A percentile compares a stretch with the other conserved stretches of the same genome.
phyloP scores from a whole-genome alignment of 2,329 filamentous ascomycete species.

The Fusarium praegraminearum region DNA sequence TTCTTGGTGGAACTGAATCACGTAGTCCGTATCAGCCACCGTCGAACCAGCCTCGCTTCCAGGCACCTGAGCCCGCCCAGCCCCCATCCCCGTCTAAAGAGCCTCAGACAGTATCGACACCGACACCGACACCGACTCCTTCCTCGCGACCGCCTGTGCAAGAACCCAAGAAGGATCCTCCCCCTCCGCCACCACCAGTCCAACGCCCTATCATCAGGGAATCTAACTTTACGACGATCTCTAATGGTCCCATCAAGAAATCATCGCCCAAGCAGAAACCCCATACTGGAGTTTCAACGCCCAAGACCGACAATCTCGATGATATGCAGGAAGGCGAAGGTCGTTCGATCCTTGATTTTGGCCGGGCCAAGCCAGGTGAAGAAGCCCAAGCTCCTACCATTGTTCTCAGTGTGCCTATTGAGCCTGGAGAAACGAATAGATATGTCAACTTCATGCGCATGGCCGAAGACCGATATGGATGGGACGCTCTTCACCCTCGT shows the following conservation, averaged over 20 bases:
- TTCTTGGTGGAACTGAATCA: constrained; percentile 67
- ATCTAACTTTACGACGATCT: constrained; percentile 57
- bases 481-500: constrained; percentile 91
- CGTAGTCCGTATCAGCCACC: constrained; percentile 46
- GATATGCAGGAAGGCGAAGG: constrained; percentile 60
- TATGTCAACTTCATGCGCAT: constrained; percentile 96
- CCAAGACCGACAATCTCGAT: constrained; percentile 63
- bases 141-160: constrained; percentile 48
- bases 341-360: constrained; percentile 72
- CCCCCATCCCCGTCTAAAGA: constrained; percentile 60
- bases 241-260: constrained; percentile 59
- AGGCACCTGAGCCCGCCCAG: constrained; percentile 54
- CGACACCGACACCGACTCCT: constrained; percentile 48
- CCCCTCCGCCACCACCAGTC: constrained; percentile 51
- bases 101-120: constrained; percentile 49
- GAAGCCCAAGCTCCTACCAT: constrained; percentile 78
- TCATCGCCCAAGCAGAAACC: constrained; percentile 62
- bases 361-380: constrained; percentile 68
- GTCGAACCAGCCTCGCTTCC: constrained; percentile 49
- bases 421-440: constrained; percentile 81
- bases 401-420: constrained; percentile 83
- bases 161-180: constrained; percentile 56
- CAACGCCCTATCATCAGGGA: constrained; percentile 53
- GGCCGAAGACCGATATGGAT: constrained; percentile 93
- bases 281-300: constrained; percentile 57